Evolutionary conservation across 805 yeast species (phyloP).

Genomic region (Torulaspora gathmanii): DNA sequence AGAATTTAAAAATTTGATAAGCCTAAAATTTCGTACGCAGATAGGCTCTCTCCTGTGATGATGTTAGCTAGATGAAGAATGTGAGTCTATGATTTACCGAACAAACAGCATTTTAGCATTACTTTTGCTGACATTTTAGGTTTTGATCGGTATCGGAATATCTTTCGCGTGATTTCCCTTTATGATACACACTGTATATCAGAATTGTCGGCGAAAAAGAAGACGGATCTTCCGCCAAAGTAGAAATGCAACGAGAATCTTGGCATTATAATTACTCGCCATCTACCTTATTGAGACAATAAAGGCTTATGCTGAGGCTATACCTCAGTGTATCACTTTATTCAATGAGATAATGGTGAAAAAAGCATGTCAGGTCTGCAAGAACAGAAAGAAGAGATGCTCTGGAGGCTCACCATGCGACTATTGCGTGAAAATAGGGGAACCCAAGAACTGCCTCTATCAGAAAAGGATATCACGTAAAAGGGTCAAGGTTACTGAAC

Average conservation of each 20-base stretch:
- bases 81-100: too few relatives aligned
- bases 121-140: too few relatives aligned
- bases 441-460: slow-evolving; percentile 16
- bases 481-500: slow-evolving; percentile 17
- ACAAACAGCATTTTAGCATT: too few relatives aligned
- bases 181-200: not conserved
- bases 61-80: too few relatives aligned
- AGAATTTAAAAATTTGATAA: too few relatives aligned
- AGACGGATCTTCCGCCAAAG: not conserved
- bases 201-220: not conserved
- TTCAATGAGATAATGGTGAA: slow-evolving; percentile 10
- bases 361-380: slow-evolving; percentile 20
- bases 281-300: too few relatives aligned
- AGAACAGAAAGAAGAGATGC: slow-evolving; percentile 19
- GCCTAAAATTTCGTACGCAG: too few relatives aligned
- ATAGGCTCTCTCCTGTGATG: too few relatives aligned
- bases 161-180: not conserved
- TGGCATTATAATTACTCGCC: too few relatives aligned
- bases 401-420: slow-evolving; percentile 20
- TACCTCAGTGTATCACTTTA: not conserved
- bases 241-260: too few relatives aligned
- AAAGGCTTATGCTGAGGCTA: not conserved
- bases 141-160: too few relatives aligned
- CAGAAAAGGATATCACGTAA: slow-evolving; percentile 11
- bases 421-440: slow-evolving; percentile 16